These are phyloP conservation scores for Annulohypoxylon bovei DNA, from an alignment of 495 filamentous ascomycete species.

Conservation along the genomic window DNA sequence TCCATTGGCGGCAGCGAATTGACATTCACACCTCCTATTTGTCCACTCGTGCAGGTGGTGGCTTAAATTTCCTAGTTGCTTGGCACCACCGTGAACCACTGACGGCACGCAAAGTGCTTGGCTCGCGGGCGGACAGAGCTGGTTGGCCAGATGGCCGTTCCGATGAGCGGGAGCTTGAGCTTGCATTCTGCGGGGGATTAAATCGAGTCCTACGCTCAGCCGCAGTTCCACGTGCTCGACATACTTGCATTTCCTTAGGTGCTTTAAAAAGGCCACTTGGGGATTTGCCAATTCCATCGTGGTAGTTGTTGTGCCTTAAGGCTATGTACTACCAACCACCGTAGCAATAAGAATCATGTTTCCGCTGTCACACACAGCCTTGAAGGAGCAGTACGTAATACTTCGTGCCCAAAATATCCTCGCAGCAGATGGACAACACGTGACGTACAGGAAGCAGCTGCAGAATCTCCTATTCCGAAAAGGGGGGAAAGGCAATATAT, in stretches of 20 bases:
- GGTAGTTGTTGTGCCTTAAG: not conserved
- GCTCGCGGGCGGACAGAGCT: not conserved
- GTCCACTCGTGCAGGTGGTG: conserved; percentile 6
- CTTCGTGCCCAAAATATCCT: conserved; percentile 13
- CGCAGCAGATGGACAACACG: conserved; percentile 23
- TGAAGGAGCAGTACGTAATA: conserved; percentile 1
- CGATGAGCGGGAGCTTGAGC: conserved; percentile 15
- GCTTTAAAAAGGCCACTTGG: not conserved
- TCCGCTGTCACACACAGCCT: conserved; percentile 16
- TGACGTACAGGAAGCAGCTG: conserved; percentile 13
- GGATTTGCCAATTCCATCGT: conserved; percentile 2
- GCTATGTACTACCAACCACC: conserved; percentile 8
- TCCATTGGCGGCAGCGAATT: conserved; percentile 29
- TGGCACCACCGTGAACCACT: conserved; percentile 19
- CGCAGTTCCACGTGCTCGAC: conserved; percentile 34
- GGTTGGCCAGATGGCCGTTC: conserved; percentile 7
- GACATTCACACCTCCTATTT: conserved; percentile 15
- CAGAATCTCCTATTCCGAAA: not conserved
- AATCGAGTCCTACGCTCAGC: conserved; percentile 31
- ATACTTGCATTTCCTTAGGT: conserved; percentile 10
- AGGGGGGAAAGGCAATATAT: not conserved
- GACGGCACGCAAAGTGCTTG: conserved; percentile 3
- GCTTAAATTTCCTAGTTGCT: conserved; percentile 13
- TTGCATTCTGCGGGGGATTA: conserved; percentile 29
- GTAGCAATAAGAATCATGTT: conserved; percentile 15